Conservation (phyloP, 306 rosid genomes). For the Purshia tridentata region DNA sequence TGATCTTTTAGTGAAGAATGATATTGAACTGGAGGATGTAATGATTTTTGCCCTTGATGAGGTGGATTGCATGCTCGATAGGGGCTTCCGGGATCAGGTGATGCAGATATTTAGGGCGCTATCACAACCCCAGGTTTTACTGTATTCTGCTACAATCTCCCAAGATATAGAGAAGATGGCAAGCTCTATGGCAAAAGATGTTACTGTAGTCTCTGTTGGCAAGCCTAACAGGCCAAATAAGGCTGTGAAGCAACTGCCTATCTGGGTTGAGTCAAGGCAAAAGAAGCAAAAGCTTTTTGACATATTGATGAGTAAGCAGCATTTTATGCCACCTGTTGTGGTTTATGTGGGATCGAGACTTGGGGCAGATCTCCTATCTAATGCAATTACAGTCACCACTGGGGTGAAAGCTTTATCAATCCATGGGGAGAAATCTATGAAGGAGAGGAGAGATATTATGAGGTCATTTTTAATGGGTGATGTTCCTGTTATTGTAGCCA, state of each 20-base stretch:
- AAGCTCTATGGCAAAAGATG: slow-evolving; percentile 48
- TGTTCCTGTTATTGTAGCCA: slow-evolving; percentile 75
- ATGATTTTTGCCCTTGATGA: slow-evolving; percentile 73
- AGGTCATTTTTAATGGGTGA: slow-evolving; percentile 61
- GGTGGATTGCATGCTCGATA: slow-evolving; percentile 83
- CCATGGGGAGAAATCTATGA: slow-evolving; percentile 86
- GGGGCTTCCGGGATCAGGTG: slow-evolving; percentile 79
- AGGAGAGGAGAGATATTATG: slow-evolving; percentile 82
- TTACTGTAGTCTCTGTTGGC: slow-evolving; percentile 53
- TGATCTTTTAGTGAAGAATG: slow-evolving; percentile 70
- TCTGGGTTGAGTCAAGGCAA: slow-evolving; percentile 79
- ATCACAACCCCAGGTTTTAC: slow-evolving; percentile 73
- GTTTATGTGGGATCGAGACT: slow-evolving; percentile 71
- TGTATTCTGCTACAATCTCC: slow-evolving; percentile 83
- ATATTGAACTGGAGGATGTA: slow-evolving; percentile 57
- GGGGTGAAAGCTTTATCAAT: slow-evolving; percentile 65
- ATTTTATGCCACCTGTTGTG: slow-evolving; percentile 75
- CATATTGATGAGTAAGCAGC: slow-evolving; percentile 58
- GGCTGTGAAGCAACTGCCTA: slow-evolving; percentile 76
- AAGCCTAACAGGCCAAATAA: slow-evolving; percentile 66
- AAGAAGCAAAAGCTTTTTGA: slow-evolving; percentile 85
- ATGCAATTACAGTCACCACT: slow-evolving; percentile 64
- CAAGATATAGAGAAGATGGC: slow-evolving; percentile 65
- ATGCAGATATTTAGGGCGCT: slow-evolving; percentile 69
- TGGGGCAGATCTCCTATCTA: slow-evolving; percentile 81